These are phyloP conservation scores for Nitzschia sp. DNA, from an alignment of 108 stramenopile species.

Conservation along the genomic window DNA sequence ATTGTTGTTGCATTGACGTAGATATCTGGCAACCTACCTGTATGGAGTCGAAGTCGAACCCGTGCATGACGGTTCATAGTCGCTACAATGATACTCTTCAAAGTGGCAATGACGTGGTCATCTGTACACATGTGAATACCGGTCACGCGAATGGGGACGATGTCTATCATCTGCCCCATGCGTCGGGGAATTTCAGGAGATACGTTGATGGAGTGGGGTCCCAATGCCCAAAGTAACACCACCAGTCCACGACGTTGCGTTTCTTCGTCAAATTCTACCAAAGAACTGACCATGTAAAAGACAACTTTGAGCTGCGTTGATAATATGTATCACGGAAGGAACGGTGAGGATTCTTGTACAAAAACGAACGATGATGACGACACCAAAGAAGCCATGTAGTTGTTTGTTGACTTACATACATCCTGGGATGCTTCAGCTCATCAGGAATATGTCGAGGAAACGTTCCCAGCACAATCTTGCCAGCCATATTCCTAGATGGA, in stretches of 20 bases:
- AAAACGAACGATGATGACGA: no score
- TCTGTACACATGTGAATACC: slow-evolving; percentile 7
- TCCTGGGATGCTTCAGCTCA: background rate
- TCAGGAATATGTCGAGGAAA: background rate
- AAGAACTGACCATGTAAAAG: slow-evolving; percentile 8
- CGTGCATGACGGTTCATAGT: background rate
- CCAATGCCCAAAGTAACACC: background rate
- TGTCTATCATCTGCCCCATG: background rate
- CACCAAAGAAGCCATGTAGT: no score
- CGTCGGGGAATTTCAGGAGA: slow-evolving; percentile 3
- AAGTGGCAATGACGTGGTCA: background rate
- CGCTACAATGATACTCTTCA: slow-evolving; percentile 3
- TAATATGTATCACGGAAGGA: no score
- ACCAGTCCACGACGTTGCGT: slow-evolving; percentile 21
- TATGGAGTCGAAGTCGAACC: slow-evolving; percentile 8
- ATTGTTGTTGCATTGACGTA: background rate
- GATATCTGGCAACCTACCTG: slow-evolving; percentile 1
- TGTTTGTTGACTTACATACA: background rate
- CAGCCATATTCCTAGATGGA: slow-evolving; percentile 20
- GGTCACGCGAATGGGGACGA: slow-evolving; percentile 1
- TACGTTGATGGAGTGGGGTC: background rate
- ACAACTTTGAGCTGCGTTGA: background rate
- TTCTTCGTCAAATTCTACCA: slow-evolving; percentile 24
- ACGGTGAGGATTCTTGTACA: no score
- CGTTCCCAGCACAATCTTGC: slow-evolving; percentile 9